A percentile compares a stretch with the other conserved stretches of the same genome.
phyloP scores from a whole-genome alignment of 208 protist genomes.

The Eutreptiella sp. region DNA sequence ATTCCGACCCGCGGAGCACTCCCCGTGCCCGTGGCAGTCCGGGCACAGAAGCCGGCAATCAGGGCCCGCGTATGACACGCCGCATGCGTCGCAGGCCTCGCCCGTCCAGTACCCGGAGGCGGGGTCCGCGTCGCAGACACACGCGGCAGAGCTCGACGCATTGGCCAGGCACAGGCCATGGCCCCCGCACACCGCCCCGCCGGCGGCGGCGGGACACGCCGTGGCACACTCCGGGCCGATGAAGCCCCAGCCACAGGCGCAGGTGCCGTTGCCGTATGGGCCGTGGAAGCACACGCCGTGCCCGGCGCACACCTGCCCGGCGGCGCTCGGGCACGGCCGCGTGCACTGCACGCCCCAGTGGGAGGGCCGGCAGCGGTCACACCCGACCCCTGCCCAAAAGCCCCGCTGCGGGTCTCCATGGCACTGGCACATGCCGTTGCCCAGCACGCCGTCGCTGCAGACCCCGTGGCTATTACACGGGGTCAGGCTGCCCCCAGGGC shows the following conservation, averaged over 20 bases:
- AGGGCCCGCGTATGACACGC: constrained; percentile 4
- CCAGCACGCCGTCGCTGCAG: constrained; percentile 13
- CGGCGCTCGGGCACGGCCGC: constrained; percentile 7
- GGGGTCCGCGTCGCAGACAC: constrained; percentile 13
- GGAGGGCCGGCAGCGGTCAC: background rate
- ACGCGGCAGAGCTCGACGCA: background rate
- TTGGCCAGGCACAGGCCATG: constrained; percentile 8
- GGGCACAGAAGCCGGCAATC: constrained; percentile 20
- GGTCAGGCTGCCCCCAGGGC: background rate
- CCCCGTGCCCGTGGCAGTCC: constrained; percentile 8
- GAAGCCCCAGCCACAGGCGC: background rate
- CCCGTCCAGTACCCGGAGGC: background rate
- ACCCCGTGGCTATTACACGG: constrained; percentile 10
- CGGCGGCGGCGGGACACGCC: background rate
- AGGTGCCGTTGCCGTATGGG: constrained; percentile 18
- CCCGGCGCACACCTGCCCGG: constrained; percentile 20
- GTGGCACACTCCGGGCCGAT: background rate
- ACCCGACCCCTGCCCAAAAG: too few relatives aligned
- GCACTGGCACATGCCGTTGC: constrained; percentile 26
- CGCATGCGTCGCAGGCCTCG: background rate
- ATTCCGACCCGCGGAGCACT: constrained; percentile 10
- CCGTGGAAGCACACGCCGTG: constrained; percentile 21
- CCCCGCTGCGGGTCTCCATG: too few relatives aligned
- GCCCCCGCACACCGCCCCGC: background rate
- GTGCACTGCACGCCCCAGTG: constrained; percentile 21